Base-by-base conservation (phyloP, 805 yeast species). In the Gaillardinia entomophila region DNA sequence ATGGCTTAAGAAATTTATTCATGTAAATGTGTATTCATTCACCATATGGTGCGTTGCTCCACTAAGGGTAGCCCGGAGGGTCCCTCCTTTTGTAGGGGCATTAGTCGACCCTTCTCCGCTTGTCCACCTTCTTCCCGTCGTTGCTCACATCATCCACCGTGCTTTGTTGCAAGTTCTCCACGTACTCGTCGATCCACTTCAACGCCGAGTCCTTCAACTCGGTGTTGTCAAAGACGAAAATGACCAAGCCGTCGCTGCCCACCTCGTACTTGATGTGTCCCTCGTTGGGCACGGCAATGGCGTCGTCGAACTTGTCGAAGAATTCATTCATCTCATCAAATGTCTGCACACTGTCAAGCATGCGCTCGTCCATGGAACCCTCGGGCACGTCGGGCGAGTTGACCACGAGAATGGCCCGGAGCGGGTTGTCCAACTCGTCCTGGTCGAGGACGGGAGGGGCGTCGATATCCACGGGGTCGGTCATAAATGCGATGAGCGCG, bases 241-340 rank as follows among this genome's bases (percentile, higher is more conserved):
- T 74, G 34, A 75, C 75, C 34, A 75, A 53, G 3, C 81, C 81
- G 45, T 75, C 81, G 31, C 77, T 71, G 3, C 80, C 79, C 2
- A 74, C 79, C 39, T 75, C 80, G 43, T 75, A 75, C 46, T 74
- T 73, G 41, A 75, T 65, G 37, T 66, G 63, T 4, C 67, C 71
- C 38, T 73, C 75, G 41, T 75, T 75, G 3, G 79, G 80, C 26
- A 66, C 58, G 6, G 79, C 77, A 12, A 75, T 60, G 16, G 51
- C 49, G 25, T 59, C 68, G 46, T 75, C 81, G 42, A 75, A 75
- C 24, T 49, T 46, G 42, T 75, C 78, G 41, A 75, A 75, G 40
- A 75, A 73, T 20, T 46, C 53, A 45, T 75, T 74, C 46, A 74
- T 67, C 27, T 63, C 68, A 12, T 62, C 68, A 42, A 71, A 61